These are phyloP conservation scores for Chaetomidium leptoderma DNA, from an alignment of 495 filamentous ascomycete genomes.

Conservation along the genomic window DNA sequence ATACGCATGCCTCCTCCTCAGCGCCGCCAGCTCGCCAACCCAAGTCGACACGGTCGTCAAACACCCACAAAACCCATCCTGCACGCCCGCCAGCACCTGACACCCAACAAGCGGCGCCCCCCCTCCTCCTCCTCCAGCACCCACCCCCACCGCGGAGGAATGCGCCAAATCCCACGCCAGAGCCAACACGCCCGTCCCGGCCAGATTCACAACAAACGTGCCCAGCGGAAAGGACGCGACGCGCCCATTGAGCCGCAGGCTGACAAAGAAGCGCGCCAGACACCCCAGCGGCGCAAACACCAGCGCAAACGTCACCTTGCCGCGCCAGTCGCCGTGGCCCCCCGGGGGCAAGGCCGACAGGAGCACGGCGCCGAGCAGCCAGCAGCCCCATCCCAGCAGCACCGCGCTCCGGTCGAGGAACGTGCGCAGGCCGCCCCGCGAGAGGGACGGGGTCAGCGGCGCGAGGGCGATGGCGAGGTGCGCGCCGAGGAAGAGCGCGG, in stretches of 20 bases:
- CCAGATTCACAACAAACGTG: constrained; percentile 80
- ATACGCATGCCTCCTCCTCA: constrained; percentile 66
- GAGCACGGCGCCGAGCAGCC: constrained; percentile 76
- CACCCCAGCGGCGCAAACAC: constrained; percentile 85
- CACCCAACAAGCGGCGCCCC: constrained; percentile 57
- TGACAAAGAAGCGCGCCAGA: constrained; percentile 67
- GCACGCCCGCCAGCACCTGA: constrained; percentile 76
- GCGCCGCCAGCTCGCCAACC: constrained; percentile 70
- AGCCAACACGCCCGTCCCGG: constrained; percentile 61
- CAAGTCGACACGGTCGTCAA: constrained; percentile 92
- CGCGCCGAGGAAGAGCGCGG: constrained; percentile 66
- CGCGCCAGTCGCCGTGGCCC: constrained; percentile 67
- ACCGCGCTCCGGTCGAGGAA: constrained; percentile 60
- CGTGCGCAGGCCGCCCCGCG: constrained; percentile 50
- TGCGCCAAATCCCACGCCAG: constrained; percentile 74
- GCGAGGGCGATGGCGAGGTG: constrained; percentile 69
- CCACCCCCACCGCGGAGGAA: constrained; percentile 27
- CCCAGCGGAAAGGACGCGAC: constrained; percentile 74
- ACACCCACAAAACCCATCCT: constrained; percentile 89
- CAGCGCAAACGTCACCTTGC: constrained; percentile 66
- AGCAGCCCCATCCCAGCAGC: constrained; percentile 63
- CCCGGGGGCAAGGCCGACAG: constrained; percentile 72
- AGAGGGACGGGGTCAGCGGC: constrained; percentile 52
- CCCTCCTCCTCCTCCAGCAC: too few relatives aligned
- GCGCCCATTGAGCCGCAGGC: constrained; percentile 62